Evolutionary conservation across 495 filamentous ascomycete genomes (phyloP).

Genomic region (Massariosphaeria phaeospora): DNA sequence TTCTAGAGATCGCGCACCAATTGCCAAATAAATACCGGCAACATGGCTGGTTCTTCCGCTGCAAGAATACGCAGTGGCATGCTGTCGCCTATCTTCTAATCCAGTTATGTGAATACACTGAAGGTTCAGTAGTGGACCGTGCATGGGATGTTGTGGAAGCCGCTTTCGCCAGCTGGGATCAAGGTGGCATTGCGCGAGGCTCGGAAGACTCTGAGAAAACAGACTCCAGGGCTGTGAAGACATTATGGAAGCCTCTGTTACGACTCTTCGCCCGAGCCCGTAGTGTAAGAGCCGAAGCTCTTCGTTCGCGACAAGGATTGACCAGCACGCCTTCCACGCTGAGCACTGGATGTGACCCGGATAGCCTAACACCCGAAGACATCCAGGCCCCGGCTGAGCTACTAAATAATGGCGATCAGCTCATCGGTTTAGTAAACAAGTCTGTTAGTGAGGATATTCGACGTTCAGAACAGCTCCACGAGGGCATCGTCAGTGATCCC

Average conservation of each 20-base stretch:
- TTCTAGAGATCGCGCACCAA: constrained; percentile 18
- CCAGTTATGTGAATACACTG: constrained; percentile 6
- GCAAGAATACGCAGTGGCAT: constrained; percentile 24
- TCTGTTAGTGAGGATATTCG: too few species aligned
- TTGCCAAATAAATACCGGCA: constrained; percentile 5
- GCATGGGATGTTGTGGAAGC: constrained; percentile 19
- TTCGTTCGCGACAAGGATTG: not conserved
- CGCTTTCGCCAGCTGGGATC: not conserved
- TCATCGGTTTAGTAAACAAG: too few species aligned
- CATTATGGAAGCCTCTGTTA: constrained; percentile 7
- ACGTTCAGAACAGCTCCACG: too few species aligned
- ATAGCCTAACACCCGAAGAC: too few species aligned
- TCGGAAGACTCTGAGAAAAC: too few species aligned
- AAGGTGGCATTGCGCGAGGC: not conserved
- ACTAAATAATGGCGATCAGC: too few species aligned
- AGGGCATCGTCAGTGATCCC: constrained; percentile 3
- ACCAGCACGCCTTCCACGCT: not conserved
- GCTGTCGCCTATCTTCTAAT: constrained; percentile 22
- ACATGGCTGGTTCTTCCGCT: constrained; percentile 24
- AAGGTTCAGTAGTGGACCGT: constrained; percentile 9
- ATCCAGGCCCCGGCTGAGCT: too few species aligned
- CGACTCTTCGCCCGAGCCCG: constrained; percentile 8
- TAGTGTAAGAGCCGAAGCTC: not conserved
- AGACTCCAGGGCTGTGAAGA: too few species aligned
- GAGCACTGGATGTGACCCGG: too few species aligned